phyloP scores from a whole-genome alignment of 495 filamentous ascomycete genomes.

The Hypoxylon fuscum region DNA sequence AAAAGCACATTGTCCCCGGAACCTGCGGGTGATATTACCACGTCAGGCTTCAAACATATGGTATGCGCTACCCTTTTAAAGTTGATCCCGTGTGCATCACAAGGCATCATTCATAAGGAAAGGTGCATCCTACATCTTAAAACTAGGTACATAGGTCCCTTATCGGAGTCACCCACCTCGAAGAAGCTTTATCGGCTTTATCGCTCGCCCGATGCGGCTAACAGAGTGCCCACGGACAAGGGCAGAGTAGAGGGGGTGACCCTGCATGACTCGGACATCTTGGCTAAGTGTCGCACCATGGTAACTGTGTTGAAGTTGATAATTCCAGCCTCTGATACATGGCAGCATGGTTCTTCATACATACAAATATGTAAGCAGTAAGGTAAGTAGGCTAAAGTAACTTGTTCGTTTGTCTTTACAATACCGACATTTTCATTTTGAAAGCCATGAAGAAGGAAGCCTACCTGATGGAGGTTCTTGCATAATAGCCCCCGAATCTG shows the following conservation, averaged over 20 bases:
- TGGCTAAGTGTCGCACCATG: neutral
- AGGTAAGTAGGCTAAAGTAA: no score
- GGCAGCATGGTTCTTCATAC: no score
- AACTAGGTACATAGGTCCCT: no score
- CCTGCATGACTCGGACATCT: conserved; percentile 12
- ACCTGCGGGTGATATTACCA: conserved; percentile 33
- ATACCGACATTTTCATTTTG: no score
- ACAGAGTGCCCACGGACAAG: conserved; percentile 10
- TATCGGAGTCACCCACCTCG: conserved; percentile 33
- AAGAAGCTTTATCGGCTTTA: conserved; percentile 23
- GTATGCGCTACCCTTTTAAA: conserved; percentile 24
- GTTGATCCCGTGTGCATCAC: conserved; percentile 40
- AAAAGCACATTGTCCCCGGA: conserved; percentile 19
- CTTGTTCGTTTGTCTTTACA: no score
- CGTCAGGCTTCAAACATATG: conserved; percentile 22
- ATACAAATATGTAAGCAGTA: no score
- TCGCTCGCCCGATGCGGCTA: conserved; percentile 23
- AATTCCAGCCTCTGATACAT: no score
- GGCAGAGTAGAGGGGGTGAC: conserved; percentile 20
- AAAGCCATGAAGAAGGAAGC: no score
- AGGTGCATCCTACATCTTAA: conserved; percentile 18
- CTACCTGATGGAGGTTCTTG: no score
- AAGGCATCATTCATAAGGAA: conserved; percentile 30
- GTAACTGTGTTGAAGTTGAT: no score
- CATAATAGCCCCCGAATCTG: no score